Evolutionary conservation across 345 rosid genomes (phyloP).

Genomic region (Corymbia maculata): DNA sequence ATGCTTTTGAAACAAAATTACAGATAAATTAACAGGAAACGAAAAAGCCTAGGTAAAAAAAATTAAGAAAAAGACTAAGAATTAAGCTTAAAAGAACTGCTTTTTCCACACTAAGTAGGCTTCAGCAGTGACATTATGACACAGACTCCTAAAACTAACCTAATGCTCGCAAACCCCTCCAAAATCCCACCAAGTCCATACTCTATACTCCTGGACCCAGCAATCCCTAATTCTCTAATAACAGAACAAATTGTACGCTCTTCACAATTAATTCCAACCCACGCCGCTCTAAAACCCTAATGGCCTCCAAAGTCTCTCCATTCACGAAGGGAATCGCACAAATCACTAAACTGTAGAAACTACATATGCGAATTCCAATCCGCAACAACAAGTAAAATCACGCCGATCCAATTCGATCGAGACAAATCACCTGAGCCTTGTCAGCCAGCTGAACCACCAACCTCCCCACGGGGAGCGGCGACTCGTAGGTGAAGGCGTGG

Average conservation of each 20-base stretch:
- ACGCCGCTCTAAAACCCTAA: not conserved
- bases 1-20: not conserved
- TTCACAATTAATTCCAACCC: not conserved
- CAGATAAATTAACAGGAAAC: not conserved
- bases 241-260: not conserved
- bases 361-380: not conserved
- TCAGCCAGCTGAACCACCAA: slow-evolving; percentile 96
- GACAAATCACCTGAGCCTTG: slow-evolving; percentile 74
- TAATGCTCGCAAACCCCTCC: not conserved
- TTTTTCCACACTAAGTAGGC: not conserved
- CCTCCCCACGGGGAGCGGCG: slow-evolving; percentile 96
- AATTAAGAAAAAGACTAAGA: not conserved
- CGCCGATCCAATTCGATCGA: not conserved
- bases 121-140: not conserved
- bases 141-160: not conserved
- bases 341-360: not conserved
- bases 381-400: not conserved
- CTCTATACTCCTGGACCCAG: not conserved
- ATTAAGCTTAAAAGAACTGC: not conserved
- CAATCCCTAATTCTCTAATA: not conserved
- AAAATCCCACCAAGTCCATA: not conserved
- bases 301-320: not conserved
- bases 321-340: not conserved
- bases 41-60: not conserved
- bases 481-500: slow-evolving; percentile 75